phyloP scores from a whole-genome alignment of 495 filamentous ascomycete species.

The Penicillium psychrofluorescens region DNA sequence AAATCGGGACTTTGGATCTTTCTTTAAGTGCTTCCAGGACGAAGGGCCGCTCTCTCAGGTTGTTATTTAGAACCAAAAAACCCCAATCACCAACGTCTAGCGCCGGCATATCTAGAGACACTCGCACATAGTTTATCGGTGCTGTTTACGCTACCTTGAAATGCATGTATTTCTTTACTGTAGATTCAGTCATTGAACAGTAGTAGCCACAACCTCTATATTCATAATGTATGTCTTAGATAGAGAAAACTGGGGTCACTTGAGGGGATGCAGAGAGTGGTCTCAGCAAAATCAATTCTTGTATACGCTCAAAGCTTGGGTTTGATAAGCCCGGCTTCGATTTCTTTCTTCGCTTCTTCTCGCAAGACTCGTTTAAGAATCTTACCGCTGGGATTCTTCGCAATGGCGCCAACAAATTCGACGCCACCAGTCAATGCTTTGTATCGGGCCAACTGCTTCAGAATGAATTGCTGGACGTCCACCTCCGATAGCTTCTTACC shows the following conservation, averaged over 20 bases:
- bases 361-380: slow-evolving; percentile 63
- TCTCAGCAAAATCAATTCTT: background rate
- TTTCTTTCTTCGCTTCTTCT: slow-evolving; percentile 37
- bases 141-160: no score
- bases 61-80: no score
- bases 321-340: slow-evolving; percentile 13
- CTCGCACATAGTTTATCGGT: no score
- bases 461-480: slow-evolving; percentile 52
- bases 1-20: no score
- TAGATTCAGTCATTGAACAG: no score
- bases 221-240: background rate
- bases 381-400: slow-evolving; percentile 78
- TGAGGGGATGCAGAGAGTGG: no score
- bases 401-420: slow-evolving; percentile 66
- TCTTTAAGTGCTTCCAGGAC: no score
- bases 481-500: slow-evolving; percentile 40
- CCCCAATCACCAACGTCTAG: no score
- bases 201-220: background rate
- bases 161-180: no score
- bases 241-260: no score
- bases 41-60: no score
- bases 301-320: slow-evolving; percentile 12
- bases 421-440: slow-evolving; percentile 77
- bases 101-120: no score
- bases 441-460: slow-evolving; percentile 47